These are phyloP conservation scores for Metschnikowia kunwiensis DNA, from an alignment of 805 yeast species.

Conservation along the genomic window DNA sequence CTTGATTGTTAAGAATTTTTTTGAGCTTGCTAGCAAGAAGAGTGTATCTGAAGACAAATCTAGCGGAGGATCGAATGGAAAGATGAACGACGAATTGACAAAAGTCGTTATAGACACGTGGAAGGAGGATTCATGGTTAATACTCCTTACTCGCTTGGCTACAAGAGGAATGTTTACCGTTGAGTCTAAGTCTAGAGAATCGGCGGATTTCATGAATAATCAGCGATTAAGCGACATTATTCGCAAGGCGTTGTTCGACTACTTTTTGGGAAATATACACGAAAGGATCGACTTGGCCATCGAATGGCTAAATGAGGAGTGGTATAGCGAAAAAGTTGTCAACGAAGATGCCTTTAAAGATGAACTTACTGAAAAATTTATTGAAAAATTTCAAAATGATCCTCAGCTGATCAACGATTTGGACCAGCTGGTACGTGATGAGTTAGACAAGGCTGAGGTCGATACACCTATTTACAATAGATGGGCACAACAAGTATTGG, in stretches of 20 bases:
- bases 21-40: slow-evolving; percentile 42
- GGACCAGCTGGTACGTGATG: slow-evolving; percentile 20
- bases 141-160: slow-evolving; percentile 69
- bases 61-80: slow-evolving; percentile 22
- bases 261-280: slow-evolving; percentile 70
- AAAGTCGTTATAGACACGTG: slow-evolving; percentile 51
- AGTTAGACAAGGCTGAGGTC: slow-evolving; percentile 16
- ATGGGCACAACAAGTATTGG: slow-evolving; percentile 72
- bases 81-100: slow-evolving; percentile 51
- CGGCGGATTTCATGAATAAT: slow-evolving; percentile 25
- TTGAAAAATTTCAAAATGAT: slow-evolving; percentile 16
- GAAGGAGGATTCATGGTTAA: slow-evolving; percentile 71
- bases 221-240: slow-evolving; percentile 56
- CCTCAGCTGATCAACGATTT: slow-evolving; percentile 14
- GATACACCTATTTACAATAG: slow-evolving; percentile 53
- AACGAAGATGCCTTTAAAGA: slow-evolving; percentile 30
- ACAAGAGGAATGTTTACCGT: slow-evolving; percentile 66
- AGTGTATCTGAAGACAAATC: slow-evolving; percentile 14
- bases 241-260: slow-evolving; percentile 67
- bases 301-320: slow-evolving; percentile 95
- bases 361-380: slow-evolving; percentile 16
- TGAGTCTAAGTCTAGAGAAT: slow-evolving; percentile 18
- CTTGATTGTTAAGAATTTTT: slow-evolving; percentile 57
- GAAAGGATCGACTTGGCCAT: slow-evolving; percentile 69
- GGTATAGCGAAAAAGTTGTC: slow-evolving; percentile 61